phyloP scores from a whole-genome alignment of 768 basidiomycete species.

The Boletus pseudopeckii region DNA sequence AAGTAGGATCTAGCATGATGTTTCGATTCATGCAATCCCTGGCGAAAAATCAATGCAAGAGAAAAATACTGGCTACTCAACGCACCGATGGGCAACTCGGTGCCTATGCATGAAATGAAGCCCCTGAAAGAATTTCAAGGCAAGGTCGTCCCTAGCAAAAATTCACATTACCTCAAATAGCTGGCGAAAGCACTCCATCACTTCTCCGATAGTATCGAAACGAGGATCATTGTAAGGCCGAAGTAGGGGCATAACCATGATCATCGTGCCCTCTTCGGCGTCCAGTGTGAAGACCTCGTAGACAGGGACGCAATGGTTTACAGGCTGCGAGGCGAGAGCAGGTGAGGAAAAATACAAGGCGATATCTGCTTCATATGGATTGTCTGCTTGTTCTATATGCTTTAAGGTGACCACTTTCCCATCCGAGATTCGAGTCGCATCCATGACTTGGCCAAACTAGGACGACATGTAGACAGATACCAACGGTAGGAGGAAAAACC shows the following conservation, averaged over 20 bases:
- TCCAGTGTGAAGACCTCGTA: conserved; percentile 13
- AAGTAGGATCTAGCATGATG: conserved; percentile 30
- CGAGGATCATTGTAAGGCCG: conserved; percentile 14
- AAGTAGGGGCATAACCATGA: conserved; percentile 32
- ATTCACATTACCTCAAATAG: conserved; percentile 26
- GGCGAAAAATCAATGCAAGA: background rate
- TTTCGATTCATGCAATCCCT: conserved; percentile 32
- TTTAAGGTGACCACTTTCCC: conserved; percentile 31
- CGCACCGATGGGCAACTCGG: conserved; percentile 31
- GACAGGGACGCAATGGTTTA: conserved; percentile 29
- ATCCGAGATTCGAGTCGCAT: conserved; percentile 32
- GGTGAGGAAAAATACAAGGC: conserved; percentile 18
- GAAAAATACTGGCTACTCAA: too few species aligned
- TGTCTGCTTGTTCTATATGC: background rate
- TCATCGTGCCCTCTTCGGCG: conserved; percentile 2
- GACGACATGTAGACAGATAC: background rate
- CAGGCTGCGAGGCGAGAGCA: background rate
- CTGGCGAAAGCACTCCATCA: conserved; percentile 27
- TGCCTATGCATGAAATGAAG: conserved; percentile 36
- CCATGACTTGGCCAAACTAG: conserved; percentile 11
- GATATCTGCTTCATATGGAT: conserved; percentile 26
- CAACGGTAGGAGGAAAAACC: background rate
- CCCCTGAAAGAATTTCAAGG: conserved; percentile 20
- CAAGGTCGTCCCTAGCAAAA: background rate
- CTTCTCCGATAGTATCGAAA: conserved; percentile 16